Evolutionary conservation across 2,329 filamentous ascomycete species (phyloP).

Genomic region (Neofusicoccum cordaticola): DNA sequence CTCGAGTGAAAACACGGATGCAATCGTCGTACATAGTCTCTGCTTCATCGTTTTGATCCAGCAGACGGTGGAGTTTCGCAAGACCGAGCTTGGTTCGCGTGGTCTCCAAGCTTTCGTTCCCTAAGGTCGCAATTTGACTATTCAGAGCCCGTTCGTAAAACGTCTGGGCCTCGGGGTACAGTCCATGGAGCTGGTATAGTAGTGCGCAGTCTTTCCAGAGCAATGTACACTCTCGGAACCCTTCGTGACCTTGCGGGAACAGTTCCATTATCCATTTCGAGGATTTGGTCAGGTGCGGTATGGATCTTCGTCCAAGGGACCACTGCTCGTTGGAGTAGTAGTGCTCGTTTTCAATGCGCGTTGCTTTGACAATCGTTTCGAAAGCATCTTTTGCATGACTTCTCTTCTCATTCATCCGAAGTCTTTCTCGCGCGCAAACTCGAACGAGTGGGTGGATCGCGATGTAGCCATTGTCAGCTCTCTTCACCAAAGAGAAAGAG

Average conservation of each 20-base stretch:
- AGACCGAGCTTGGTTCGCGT: not conserved
- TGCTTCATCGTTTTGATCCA: not conserved
- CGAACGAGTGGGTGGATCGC: not conserved
- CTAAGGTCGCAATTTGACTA: not conserved
- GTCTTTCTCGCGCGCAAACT: not conserved
- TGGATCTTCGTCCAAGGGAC: not conserved
- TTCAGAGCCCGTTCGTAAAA: not conserved
- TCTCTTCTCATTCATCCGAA: not conserved
- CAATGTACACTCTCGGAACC: not conserved
- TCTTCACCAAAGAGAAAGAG: not conserved
- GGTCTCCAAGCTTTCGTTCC: not conserved
- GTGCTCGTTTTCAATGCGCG: not conserved
- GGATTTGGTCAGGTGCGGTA: not conserved
- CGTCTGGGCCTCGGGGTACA: not conserved
- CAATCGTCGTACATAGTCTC: not conserved
- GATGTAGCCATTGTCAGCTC: not conserved
- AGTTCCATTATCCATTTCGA: not conserved
- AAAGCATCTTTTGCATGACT: not conserved
- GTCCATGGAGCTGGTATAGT: not conserved
- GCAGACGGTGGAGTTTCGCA: not conserved
- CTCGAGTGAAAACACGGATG: not conserved
- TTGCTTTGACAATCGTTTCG: not conserved
- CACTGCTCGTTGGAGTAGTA: not conserved
- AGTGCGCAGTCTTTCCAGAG: not conserved
- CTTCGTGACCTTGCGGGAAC: not conserved